These are phyloP conservation scores for Vigna unguiculata DNA, from an alignment of 306 rosid genomes.

Conservation along the genomic window DNA sequence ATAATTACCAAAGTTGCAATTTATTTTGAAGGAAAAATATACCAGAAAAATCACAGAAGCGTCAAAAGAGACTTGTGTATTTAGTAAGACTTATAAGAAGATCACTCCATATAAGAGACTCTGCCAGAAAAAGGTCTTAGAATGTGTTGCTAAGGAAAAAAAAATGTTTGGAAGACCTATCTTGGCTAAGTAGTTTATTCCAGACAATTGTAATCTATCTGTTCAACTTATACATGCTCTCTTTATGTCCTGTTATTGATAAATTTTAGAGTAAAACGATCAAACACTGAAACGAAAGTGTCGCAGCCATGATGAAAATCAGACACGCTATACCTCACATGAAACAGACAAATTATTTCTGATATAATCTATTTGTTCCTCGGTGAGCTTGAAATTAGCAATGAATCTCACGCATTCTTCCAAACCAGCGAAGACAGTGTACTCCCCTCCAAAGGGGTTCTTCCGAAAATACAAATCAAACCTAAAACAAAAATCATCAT, in stretches of 20 bases:
- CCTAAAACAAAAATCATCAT: conserved; percentile 52
- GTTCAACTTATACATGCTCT: not conserved
- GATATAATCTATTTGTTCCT: conserved; percentile 68
- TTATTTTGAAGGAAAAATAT: conserved; percentile 21
- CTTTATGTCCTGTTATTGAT: not conserved
- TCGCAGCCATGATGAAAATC: not conserved
- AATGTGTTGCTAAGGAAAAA: too few relatives aligned
- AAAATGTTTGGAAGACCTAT: too few relatives aligned
- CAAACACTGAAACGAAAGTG: not conserved
- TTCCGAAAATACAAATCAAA: conserved; percentile 86
- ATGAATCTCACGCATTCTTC: conserved; percentile 81
- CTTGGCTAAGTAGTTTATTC: too few relatives aligned
- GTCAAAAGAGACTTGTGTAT: not conserved
- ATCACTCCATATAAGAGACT: too few relatives aligned
- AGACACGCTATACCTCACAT: conserved; percentile 64
- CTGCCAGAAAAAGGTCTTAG: too few relatives aligned
- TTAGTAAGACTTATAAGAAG: too few relatives aligned
- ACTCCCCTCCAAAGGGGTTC: conserved; percentile 91
- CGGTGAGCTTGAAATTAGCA: conserved; percentile 69
- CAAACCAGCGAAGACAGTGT: conserved; percentile 83
- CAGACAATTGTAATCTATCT: not conserved
- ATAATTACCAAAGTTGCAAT: conserved; percentile 19
- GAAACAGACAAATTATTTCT: conserved; percentile 63
- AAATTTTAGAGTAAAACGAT: not conserved
- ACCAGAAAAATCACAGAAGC: not conserved